A percentile compares a stretch with the other conserved stretches of the same genome.
phyloP scores from a whole-genome alignment of 1,284 basidiomycete genomes.

The Heterobasidion irregulare region DNA sequence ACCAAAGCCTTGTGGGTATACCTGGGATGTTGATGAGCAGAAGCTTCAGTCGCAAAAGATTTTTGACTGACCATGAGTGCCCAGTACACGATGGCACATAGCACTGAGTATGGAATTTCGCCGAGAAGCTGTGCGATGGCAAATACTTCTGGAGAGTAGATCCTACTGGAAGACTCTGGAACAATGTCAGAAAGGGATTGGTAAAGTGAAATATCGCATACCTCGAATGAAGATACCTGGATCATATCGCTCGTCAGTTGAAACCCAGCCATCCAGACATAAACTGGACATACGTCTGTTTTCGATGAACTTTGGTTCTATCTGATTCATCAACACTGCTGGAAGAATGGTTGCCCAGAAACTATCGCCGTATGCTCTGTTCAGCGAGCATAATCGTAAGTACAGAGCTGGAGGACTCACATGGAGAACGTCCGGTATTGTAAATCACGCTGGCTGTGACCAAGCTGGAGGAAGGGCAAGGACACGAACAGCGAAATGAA shows the following conservation, averaged over 20 bases:
- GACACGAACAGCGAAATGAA: conserved; percentile 79
- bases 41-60: no score
- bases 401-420: conserved; percentile 21
- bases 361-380: conserved; percentile 20
- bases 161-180: conserved; percentile 61
- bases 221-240: conserved; percentile 59
- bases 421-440: conserved; percentile 83
- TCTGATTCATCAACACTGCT: conserved; percentile 71
- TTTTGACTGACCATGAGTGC: conserved; percentile 47
- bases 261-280: not conserved
- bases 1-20: conserved; percentile 68
- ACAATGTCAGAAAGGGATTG: not conserved
- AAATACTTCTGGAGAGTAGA: conserved; percentile 78
- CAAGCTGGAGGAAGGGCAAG: conserved; percentile 78
- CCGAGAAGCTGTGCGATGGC: conserved; percentile 81
- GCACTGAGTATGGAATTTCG: conserved; percentile 71
- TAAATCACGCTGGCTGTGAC: conserved; percentile 57
- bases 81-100: conserved; percentile 75
- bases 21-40: conserved; percentile 21
- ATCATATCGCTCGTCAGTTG: not conserved
- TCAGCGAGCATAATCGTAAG: not conserved
- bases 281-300: conserved; percentile 44
- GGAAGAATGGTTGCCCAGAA: conserved; percentile 70
- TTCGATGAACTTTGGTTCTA: conserved; percentile 84
- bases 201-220: conserved; percentile 7